Base-by-base conservation (phyloP, 805 yeast species). In the Saccharomycopsis sp. region DNA sequence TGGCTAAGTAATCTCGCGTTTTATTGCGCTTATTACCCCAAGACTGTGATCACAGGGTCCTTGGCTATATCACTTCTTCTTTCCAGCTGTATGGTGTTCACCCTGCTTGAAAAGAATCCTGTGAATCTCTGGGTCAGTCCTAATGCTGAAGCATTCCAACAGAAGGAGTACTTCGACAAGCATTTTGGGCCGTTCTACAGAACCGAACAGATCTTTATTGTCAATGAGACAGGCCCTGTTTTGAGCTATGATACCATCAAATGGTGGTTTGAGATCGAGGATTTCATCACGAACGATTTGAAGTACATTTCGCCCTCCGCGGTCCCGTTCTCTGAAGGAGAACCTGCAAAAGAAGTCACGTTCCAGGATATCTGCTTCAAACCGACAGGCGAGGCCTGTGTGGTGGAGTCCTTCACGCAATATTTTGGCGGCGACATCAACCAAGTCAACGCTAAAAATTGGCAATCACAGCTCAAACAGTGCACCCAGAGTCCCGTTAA, bases 101-200 rank as follows among this genome's bases (percentile, higher is more conserved):
- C 75, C 8, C 70, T 82, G 52, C 74, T 92, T 25, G 97, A 92
- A 68, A 83, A 83, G 1, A 77, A 88, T 64, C 98, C 99, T 0
- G 81, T 87, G 2, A 83, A 85, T 62, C 73, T 93, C 34, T 93
- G 99, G 99, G 98, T 94, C 0, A 86, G 94, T 64, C 84, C 92
- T 2, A 67, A 74, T 20, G 87, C 94, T 8, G 83, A 81, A 2
- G 90, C 91, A 12, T 85, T 77, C 56, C 73, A 79, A 49, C 86
- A 93, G 65, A 84, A 85, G 65, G 73, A 76, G 57, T 84, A 75
- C 64, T 93, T 83, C 68, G 97, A 94, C 68, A 78, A 79, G 20
- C 81, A 83, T 61, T 93, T 93, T 71, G 97, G 97, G 0, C 96
- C 96, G 44, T 93, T 94, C 75, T 94, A 87, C 73, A 78, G 97